Base-by-base conservation (phyloP, 169 alveolate species). In the Cryptosporidium bovis region DNA sequence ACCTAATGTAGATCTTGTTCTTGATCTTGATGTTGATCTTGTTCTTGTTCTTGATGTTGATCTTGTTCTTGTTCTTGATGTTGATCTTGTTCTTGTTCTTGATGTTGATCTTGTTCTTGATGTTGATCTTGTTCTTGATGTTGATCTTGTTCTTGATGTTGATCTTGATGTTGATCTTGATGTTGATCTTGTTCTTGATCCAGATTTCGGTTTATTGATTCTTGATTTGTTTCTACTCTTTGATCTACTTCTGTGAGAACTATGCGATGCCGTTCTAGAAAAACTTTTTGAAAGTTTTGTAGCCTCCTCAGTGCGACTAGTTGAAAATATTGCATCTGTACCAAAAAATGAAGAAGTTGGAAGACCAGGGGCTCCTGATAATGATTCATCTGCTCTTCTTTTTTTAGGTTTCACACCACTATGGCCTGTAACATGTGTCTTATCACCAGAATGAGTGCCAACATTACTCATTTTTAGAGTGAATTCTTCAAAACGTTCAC, bases 341-440 rank as follows among this genome's bases (percentile, higher is more conserved):
- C 1, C 48, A n/a, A 66, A 66, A 15, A 66, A 51, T 1, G 27
- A 4, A 5, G 65, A 34, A 10, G 82, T 66, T 50, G 82, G 48
- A 0, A 4, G 15, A 5, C 12, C 5, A 18, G 65, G 29, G 0
- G 29, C 65, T 13, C 34, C 8, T 13, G 34, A 24, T 66, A 64
- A 64, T 16, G 33, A 27, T 29, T 66, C 82, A 27, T 66, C 40
- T 66, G 82, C 82, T 36, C 64, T 66, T 51, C 82, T 66, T 10
- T 16, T 66, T 0, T 48, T 20, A 3, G 36, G 3, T 36, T 27
- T 36, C 1, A 33, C 44, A 20, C n/a, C n/a, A 15, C n/a, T n/a
- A n/a, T n/a, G n/a, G n/a, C n/a, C n/a, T n/a, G n/a, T n/a, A n/a
- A n/a, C n/a, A n/a, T n/a, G n/a, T n/a, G n/a, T n/a, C n/a, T n/a